phyloP scores from a whole-genome alignment of 2,329 filamentous ascomycete genomes.

The Tolypocladium cylindrosporum region DNA sequence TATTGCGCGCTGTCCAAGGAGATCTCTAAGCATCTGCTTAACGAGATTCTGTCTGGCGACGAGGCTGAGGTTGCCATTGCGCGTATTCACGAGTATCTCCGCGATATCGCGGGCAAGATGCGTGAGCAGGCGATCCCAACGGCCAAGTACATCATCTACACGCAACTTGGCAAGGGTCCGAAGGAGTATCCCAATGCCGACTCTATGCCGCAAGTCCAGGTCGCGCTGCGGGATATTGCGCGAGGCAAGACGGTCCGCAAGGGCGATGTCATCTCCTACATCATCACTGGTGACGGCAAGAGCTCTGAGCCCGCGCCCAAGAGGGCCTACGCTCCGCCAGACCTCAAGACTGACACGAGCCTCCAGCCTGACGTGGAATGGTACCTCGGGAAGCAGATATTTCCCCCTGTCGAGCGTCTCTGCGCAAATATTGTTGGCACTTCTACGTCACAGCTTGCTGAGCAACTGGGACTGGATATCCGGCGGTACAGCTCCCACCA shows the following conservation, averaged over 20 bases:
- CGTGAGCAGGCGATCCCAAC: conserved; percentile 64
- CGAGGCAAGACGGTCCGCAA: conserved; percentile 82
- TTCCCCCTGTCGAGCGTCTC: conserved; percentile 93
- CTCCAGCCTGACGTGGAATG: conserved; percentile 90
- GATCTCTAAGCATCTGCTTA: conserved; percentile 79
- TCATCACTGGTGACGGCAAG: conserved; percentile 69
- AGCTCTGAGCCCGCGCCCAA: conserved; percentile 67
- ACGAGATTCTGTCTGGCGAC: conserved; percentile 88
- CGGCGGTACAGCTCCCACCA: conserved; percentile 60
- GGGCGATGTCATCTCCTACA: conserved; percentile 92
- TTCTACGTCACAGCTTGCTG: conserved; percentile 78
- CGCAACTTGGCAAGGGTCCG: conserved; percentile 89
- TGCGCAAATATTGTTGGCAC: conserved; percentile 94
- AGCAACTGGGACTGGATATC: conserved; percentile 86
- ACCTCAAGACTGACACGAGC: conserved; percentile 65
- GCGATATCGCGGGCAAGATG: conserved; percentile 79
- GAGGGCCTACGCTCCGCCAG: conserved; percentile 77
- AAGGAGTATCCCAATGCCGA: conserved; percentile 90
- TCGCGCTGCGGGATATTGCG: conserved; percentile 78
- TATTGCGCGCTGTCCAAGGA: conserved; percentile 95
- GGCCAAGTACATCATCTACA: conserved; percentile 94
- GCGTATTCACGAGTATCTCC: conserved; percentile 87
- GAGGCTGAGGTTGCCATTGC: conserved; percentile 81
- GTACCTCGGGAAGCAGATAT: conserved; percentile 96
- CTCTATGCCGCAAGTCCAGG: conserved; percentile 94